Conservation (phyloP, 176 grass and related monocot genomes). For the Rhynchospora tenuis region DNA sequence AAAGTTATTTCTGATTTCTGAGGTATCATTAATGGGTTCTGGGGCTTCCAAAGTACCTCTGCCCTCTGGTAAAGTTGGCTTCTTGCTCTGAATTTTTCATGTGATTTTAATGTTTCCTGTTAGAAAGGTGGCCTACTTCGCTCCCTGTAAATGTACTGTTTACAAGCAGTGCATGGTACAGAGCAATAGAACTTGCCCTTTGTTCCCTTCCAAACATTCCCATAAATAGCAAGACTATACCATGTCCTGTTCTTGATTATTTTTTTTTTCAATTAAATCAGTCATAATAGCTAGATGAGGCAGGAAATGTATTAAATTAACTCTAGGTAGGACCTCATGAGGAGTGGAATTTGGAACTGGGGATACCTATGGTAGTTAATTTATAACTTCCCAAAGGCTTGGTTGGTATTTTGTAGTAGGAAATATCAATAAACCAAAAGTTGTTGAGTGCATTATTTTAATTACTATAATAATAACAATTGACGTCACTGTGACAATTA, state of each 20-base stretch:
- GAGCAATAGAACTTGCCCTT: not conserved
- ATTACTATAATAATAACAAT: not conserved
- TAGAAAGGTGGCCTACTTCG: not conserved
- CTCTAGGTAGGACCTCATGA: not conserved
- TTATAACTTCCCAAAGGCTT: not conserved
- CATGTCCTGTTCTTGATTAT: not conserved
- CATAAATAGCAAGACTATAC: not conserved
- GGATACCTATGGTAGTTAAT: not conserved
- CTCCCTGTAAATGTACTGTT: not conserved
- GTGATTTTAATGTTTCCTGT: not conserved
- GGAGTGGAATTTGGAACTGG: not conserved
- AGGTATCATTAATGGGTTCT: not conserved
- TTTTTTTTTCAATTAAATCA: not conserved
- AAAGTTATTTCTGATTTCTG: not conserved
- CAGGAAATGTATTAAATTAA: not conserved
- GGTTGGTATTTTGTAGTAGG: not conserved
- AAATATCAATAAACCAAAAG: not conserved
- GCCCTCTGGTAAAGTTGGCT: not conserved
- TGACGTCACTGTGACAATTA: not conserved
- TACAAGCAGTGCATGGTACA: not conserved
- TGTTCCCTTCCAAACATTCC: not conserved
- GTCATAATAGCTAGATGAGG: not conserved
- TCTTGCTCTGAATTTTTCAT: not conserved
- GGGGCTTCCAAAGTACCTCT: too few species aligned
- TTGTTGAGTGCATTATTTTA: slow-evolving; percentile 2